Conservation (phyloP, 164 flowering plant genomes). For the Akebia trifoliata region DNA sequence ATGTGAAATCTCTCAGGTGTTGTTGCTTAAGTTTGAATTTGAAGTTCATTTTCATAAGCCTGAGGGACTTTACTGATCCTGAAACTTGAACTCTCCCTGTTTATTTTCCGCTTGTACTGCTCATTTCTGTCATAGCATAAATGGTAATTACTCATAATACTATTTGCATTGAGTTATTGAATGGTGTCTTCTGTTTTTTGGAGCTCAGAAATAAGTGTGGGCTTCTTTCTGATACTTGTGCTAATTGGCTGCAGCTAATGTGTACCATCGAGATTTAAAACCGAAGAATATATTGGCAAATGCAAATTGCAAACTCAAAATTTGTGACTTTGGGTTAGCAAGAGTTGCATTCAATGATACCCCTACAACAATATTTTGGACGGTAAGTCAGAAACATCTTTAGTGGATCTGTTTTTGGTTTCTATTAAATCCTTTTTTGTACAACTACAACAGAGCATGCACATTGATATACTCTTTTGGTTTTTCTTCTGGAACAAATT, state of each 20-base stretch:
- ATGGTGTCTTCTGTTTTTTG: background rate
- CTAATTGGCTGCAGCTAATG: constrained; percentile 37
- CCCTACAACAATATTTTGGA: constrained; percentile 85
- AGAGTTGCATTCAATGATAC: constrained; percentile 87
- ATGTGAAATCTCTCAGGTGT: background rate
- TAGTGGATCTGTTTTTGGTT: background rate
- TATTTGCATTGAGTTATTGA: background rate
- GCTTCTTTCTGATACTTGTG: constrained; percentile 14
- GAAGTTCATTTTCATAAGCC: background rate
- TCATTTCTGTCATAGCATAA: background rate
- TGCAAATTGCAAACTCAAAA: constrained; percentile 90
- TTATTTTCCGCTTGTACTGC: background rate
- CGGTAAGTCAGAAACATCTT: constrained; percentile 39
- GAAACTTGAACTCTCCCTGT: too few relatives aligned
- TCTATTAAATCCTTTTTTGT: background rate
- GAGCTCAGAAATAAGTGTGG: constrained; percentile 6
- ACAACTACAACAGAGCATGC: background rate
- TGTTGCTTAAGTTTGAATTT: background rate
- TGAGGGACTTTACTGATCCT: background rate
- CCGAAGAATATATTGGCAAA: constrained; percentile 93
- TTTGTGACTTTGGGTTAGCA: constrained; percentile 93
- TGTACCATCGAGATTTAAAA: constrained; percentile 83
- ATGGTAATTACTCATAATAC: background rate
- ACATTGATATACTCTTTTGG: background rate
- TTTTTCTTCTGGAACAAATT: background rate